A percentile compares a stretch with the other conserved stretches of the same genome.
Conservation (phyloP, 352 stramenopile genomes). For the Poterioochromonas sp. region DNA sequence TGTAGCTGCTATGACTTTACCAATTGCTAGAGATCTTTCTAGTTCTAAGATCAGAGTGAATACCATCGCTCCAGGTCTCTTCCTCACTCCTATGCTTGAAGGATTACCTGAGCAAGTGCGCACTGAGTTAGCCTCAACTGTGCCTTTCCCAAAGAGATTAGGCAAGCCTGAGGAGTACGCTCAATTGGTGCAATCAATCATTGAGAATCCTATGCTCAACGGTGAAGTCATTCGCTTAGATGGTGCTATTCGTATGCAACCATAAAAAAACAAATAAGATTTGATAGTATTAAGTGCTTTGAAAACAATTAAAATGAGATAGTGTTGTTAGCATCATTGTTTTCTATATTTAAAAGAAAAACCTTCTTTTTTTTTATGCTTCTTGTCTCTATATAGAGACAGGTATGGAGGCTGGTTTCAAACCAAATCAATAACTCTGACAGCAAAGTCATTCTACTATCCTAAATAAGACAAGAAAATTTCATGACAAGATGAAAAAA, state of each 20-base stretch:
- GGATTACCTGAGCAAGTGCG: conserved; percentile 87
- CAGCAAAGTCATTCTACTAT: too few species aligned
- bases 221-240: conserved; percentile 94
- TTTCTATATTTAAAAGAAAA: too few species aligned
- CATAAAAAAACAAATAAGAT: conserved; percentile 41
- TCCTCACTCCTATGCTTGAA: conserved; percentile 88
- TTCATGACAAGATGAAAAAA: too few species aligned
- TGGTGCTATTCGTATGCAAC: conserved; percentile 85
- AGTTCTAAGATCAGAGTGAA: conserved; percentile 86
- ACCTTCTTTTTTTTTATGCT: too few species aligned
- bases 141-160: conserved; percentile 88
- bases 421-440: too few species aligned
- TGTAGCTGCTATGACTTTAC: conserved; percentile 81
- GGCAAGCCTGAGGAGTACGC: conserved; percentile 88
- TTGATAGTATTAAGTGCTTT: conserved; percentile 9
- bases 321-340: too few species aligned
- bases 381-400: too few species aligned
- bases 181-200: conserved; percentile 78
- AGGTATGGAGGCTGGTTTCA: too few species aligned
- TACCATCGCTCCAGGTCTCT: conserved; percentile 88
- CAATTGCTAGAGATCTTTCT: conserved; percentile 84
- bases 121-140: conserved; percentile 74
- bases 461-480: too few species aligned
- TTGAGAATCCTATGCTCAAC: conserved; percentile 97
- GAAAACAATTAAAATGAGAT: too few species aligned